phyloP scores from a whole-genome alignment of 148 eudicot genomes.

The Persicaria maculosa region DNA sequence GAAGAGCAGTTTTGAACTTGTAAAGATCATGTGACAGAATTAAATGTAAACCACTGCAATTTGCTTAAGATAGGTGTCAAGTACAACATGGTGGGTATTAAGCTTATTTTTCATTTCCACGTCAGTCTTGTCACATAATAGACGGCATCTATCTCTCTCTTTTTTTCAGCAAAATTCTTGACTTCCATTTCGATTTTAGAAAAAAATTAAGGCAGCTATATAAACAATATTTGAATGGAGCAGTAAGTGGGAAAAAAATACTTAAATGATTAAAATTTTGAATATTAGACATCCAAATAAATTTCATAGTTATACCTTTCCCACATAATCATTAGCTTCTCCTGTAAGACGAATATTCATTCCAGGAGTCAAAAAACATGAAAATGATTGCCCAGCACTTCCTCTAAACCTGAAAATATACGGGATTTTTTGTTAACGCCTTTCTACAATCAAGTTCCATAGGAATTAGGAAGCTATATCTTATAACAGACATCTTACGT shows the following conservation, averaged over 20 bases:
- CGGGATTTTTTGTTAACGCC: neutral
- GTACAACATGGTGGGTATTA: neutral
- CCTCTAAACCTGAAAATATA: constrained; percentile 60
- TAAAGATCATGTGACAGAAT: neutral
- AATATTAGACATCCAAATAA: neutral
- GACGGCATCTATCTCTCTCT: neutral
- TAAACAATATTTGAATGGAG: neutral
- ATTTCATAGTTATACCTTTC: constrained; percentile 49
- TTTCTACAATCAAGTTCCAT: neutral
- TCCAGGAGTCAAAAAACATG: constrained; percentile 90
- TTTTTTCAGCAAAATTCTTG: neutral
- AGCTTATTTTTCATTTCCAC: neutral
- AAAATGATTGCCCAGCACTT: constrained; percentile 98
- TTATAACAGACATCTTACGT: constrained; percentile 40
- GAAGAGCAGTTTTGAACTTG: neutral
- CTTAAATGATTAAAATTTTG: neutral
- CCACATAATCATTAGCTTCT: constrained; percentile 98
- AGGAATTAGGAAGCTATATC: neutral
- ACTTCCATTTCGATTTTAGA: neutral
- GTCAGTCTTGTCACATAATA: neutral
- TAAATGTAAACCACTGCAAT: neutral
- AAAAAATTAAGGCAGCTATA: neutral
- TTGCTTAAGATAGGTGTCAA: neutral
- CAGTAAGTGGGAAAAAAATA: neutral
- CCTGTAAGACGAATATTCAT: constrained; percentile 92